Evolutionary conservation across 2,329 filamentous ascomycete species (phyloP).

Genomic region (Stagonosporopsis cucurbitacearum): DNA sequence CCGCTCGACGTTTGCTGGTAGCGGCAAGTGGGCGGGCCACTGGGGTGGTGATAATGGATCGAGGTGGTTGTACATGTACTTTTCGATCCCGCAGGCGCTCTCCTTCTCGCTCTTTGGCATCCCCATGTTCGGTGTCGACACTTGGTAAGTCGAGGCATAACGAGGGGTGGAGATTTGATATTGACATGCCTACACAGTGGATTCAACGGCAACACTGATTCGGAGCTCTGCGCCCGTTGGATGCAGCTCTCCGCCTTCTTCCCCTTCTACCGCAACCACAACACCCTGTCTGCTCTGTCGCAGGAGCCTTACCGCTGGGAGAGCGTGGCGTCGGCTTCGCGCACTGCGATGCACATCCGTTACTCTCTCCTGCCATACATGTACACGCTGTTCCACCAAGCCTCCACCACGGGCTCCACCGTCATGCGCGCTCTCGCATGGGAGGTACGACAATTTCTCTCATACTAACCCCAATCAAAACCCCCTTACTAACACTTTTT

Average conservation of each 20-base stretch:
- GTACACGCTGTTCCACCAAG: slow-evolving; percentile 74
- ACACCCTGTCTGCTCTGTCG: slow-evolving; percentile 63
- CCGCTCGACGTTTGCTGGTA: slow-evolving; percentile 79
- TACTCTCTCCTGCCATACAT: slow-evolving; percentile 76
- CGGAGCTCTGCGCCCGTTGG: slow-evolving; percentile 76
- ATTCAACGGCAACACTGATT: slow-evolving; percentile 70
- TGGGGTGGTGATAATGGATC: slow-evolving; percentile 79
- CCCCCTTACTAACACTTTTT: neutral
- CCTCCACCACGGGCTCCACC: slow-evolving; percentile 69
- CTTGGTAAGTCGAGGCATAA: slow-evolving; percentile 52
- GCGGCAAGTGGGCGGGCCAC: slow-evolving; percentile 77
- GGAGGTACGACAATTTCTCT: slow-evolving; percentile 54
- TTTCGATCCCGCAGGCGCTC: slow-evolving; percentile 78
- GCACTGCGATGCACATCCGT: slow-evolving; percentile 71
- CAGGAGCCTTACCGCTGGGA: slow-evolving; percentile 78
- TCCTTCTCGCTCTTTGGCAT: slow-evolving; percentile 77
- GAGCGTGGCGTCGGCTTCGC: slow-evolving; percentile 69
- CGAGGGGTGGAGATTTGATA: too few relatives aligned
- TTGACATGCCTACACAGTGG: slow-evolving; percentile 49
- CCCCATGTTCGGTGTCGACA: slow-evolving; percentile 71
- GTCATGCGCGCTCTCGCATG: slow-evolving; percentile 76
- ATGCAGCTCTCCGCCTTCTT: slow-evolving; percentile 78
- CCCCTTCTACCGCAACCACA: slow-evolving; percentile 81
- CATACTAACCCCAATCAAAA: too few relatives aligned
- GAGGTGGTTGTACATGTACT: slow-evolving; percentile 75